Conservation (phyloP, 768 basidiomycete genomes). For the Panellus pusillus region DNA sequence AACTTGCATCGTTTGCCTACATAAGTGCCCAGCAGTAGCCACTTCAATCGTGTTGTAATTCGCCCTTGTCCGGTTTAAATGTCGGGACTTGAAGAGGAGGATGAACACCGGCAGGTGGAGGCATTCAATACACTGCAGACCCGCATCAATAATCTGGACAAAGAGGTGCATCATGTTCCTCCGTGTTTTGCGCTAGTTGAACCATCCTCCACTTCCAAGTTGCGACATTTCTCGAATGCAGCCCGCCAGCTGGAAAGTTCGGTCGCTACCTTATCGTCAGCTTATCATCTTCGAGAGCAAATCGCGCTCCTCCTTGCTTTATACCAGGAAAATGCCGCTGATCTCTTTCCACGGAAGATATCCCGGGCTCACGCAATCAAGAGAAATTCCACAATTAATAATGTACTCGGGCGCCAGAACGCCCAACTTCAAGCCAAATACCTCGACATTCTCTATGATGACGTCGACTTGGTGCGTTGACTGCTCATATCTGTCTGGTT, state of each 20-base stretch:
- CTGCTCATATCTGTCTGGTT: background rate
- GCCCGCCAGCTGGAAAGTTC: conserved; percentile 76
- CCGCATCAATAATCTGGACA: conserved; percentile 56
- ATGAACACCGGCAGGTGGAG: conserved; percentile 69
- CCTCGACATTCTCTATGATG: conserved; percentile 56
- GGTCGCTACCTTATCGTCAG: conserved; percentile 73
- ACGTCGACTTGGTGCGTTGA: conserved; percentile 41
- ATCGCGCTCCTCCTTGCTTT: conserved; percentile 68
- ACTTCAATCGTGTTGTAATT: too few relatives aligned
- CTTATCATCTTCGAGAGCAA: conserved; percentile 68
- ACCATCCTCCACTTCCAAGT: conserved; percentile 34
- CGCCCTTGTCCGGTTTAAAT: too few relatives aligned
- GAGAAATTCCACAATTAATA: conserved; percentile 29
- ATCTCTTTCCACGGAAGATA: conserved; percentile 70
- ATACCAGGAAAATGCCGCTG: conserved; percentile 74
- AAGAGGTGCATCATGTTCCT: conserved; percentile 44
- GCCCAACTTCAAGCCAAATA: conserved; percentile 21
- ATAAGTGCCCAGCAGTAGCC: too few relatives aligned
- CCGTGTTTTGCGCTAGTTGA: too few relatives aligned
- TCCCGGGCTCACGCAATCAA: conserved; percentile 36
- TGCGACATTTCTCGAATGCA: conserved; percentile 76
- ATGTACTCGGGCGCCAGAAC: conserved; percentile 39
- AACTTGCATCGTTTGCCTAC: too few relatives aligned
- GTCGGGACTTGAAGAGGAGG: conserved; percentile 18
- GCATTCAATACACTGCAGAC: conserved; percentile 60